Evolutionary conservation across 805 yeast species (phyloP), one percentile per base, ranked within the genome.

Genomic region (Kuraishia capsulata): DNA sequence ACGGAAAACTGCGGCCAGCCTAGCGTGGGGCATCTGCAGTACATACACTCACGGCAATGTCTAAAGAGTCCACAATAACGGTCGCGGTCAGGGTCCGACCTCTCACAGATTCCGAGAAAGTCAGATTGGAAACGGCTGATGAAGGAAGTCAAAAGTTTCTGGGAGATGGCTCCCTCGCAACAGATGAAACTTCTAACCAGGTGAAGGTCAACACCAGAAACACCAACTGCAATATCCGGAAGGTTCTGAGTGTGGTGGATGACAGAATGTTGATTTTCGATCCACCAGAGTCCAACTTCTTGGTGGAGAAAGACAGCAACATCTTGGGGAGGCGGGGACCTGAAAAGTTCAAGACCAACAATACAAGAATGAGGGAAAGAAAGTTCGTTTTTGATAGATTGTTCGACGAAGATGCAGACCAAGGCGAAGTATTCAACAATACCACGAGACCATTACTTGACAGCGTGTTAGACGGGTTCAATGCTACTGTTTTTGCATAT

Each of bases 401-500:
- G 9, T 86, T 88, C 54, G 92, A 81, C 55, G 80, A 73, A 39
- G 59, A 58, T 17, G 61, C 83, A 0, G 43, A 74, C 1, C 96
- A 89, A 50, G 64, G 69, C 8, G 80, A 81, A 5, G 85, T 89
- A 0, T 89, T 75, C 52, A 52, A 62, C 20, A 56, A 59, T 23
- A 85, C 95, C 1, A 76, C 95, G 0, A 64, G 68, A 37, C 90
- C 95, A 0, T 62, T 87, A 35, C 63, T 89, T 5, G 86, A 79
- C 43, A 71, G 80, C 30, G 78, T 87, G 0, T 56, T 89, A 31
- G 92, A 84, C 44, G 97, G 97, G 1, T 85, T 65, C 58, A 88
- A 90, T 55, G 81, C 95, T 4, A 87, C 96, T 0, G 86, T 89
- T 0, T 89, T 89, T 64, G 97, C 97, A 1, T 89, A 89, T 55